Evolutionary conservation across 441 rosid species (phyloP).

Genomic region (Adansonia madagascariensis): DNA sequence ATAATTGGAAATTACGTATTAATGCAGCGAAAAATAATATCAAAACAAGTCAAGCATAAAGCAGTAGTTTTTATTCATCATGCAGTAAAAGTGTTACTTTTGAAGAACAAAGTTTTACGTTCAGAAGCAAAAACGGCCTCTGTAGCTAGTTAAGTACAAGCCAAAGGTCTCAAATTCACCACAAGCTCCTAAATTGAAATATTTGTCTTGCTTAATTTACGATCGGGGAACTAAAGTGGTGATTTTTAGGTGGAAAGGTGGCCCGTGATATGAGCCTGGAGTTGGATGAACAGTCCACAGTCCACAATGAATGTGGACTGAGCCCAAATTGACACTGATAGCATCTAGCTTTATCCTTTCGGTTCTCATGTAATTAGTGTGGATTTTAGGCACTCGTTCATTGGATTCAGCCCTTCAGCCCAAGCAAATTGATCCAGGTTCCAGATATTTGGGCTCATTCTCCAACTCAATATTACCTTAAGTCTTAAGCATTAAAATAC

Average conservation of each 20-base stretch:
- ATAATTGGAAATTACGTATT: background rate
- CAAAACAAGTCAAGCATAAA: background rate
- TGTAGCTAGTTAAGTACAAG: background rate
- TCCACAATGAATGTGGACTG: no score
- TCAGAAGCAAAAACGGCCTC: slow-evolving; percentile 16
- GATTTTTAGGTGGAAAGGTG: background rate
- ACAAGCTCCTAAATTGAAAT: background rate
- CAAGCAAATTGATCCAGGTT: background rate
- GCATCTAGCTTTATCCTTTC: no score
- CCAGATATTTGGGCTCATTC: background rate
- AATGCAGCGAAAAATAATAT: background rate
- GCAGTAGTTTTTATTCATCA: background rate
- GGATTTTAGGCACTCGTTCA: background rate
- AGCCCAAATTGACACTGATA: no score
- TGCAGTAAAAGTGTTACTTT: background rate
- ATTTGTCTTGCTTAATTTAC: background rate
- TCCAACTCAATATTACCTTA: no score
- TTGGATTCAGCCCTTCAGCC: background rate
- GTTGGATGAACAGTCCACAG: background rate
- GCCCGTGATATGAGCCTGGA: slow-evolving; percentile 7
- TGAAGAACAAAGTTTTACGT: background rate
- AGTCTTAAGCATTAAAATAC: no score
- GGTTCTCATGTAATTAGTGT: background rate
- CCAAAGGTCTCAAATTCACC: background rate
- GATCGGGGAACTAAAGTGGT: background rate